phyloP scores from a whole-genome alignment of 2,329 filamentous ascomycete genomes.

The Camillea tinctor region DNA sequence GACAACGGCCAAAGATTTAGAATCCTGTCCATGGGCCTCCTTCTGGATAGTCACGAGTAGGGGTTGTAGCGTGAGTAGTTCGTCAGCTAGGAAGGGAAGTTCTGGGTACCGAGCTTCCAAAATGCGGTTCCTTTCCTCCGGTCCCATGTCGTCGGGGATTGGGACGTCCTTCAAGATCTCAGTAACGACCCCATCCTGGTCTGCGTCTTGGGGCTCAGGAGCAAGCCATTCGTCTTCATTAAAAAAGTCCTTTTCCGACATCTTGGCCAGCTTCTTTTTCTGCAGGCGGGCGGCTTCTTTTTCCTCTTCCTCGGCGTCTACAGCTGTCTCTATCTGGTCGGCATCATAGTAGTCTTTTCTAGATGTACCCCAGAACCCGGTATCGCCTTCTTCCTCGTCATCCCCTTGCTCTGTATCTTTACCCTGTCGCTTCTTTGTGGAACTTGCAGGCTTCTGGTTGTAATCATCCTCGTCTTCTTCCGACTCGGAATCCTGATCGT shows the following conservation, averaged over 20 bases:
- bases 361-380: slow-evolving; percentile 81
- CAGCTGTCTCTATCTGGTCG: slow-evolving; percentile 55
- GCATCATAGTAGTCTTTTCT: slow-evolving; percentile 92
- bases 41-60: slow-evolving; percentile 58
- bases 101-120: slow-evolving; percentile 85
- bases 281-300: slow-evolving; percentile 84
- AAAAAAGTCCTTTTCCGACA: slow-evolving; percentile 92
- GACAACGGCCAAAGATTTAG: slow-evolving; percentile 58
- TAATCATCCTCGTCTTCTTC: slow-evolving; percentile 37
- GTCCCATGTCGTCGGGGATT: slow-evolving; percentile 74
- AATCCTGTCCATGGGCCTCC: slow-evolving; percentile 51
- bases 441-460: slow-evolving; percentile 34
- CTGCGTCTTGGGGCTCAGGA: slow-evolving; percentile 47
- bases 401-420: slow-evolving; percentile 52
- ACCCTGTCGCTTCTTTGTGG: slow-evolving; percentile 23
- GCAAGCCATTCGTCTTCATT: slow-evolving; percentile 84
- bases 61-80: slow-evolving; percentile 72
- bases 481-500: slow-evolving; percentile 42
- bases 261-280: slow-evolving; percentile 83
- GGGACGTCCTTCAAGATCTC: slow-evolving; percentile 84
- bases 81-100: slow-evolving; percentile 80
- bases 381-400: slow-evolving; percentile 52
- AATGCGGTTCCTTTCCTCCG: slow-evolving; percentile 72
- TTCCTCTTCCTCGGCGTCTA: slow-evolving; percentile 81
- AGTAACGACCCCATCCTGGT: slow-evolving; percentile 65